These are phyloP conservation scores for Fomitopsis schrenkii DNA, from an alignment of 1,284 basidiomycete genomes.

Conservation along the genomic window DNA sequence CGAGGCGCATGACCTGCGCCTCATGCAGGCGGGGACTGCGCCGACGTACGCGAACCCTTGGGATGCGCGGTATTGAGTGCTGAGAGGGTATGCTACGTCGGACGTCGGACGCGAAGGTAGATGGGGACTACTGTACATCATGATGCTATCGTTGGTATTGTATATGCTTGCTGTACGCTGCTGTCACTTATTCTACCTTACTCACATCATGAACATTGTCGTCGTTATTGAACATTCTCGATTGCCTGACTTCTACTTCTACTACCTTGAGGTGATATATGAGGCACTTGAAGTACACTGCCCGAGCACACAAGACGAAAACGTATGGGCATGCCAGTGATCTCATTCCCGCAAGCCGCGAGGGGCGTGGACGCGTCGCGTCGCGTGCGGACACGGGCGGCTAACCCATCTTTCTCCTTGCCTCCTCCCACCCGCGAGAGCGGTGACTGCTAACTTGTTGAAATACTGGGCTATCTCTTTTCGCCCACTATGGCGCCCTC, in stretches of 20 bases:
- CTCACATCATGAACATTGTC: neutral
- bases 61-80: constrained; percentile 13
- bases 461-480: neutral
- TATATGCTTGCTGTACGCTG: neutral
- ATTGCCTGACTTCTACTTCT: too few species aligned
- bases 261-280: too few species aligned
- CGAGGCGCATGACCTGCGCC: constrained; percentile 17
- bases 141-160: neutral
- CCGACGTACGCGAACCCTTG: constrained; percentile 15
- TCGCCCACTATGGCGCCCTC: constrained; percentile 34
- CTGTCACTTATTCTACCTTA: neutral
- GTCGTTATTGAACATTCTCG: neutral
- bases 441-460: neutral
- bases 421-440: too few species aligned
- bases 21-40: constrained; percentile 7
- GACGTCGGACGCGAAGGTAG: neutral
- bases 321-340: too few species aligned
- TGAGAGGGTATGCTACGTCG: neutral
- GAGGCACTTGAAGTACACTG: too few species aligned
- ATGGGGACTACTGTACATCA: neutral
- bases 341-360: too few species aligned
- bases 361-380: too few species aligned
- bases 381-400: too few species aligned
- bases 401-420: neutral
- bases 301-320: too few species aligned